Percentiles rank a stretch among this genome's conserved stretches.
phyloP scores from a whole-genome alignment of 805 yeast genomes.

The Myxozyma kluyveri region DNA sequence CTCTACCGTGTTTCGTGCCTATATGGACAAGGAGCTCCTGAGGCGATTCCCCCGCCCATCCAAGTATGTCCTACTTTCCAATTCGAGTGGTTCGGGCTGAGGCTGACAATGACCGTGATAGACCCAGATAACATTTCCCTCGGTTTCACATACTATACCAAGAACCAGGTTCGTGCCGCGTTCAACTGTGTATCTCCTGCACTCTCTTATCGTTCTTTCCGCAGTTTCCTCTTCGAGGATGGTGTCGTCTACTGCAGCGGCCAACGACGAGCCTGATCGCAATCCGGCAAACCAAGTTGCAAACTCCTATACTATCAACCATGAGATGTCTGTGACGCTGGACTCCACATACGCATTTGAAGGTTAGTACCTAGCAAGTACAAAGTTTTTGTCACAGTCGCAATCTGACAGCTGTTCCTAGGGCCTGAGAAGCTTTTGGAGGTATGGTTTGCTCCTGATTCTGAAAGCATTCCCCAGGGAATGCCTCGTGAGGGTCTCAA shows the following conservation, averaged over 20 bases:
- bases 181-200: not conserved
- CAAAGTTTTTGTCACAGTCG: not conserved
- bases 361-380: constrained; percentile 39
- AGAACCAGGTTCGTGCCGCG: not conserved
- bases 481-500: constrained; percentile 49
- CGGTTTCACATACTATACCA: not conserved
- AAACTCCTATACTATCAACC: constrained; percentile 56
- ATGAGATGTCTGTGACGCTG: constrained; percentile 68
- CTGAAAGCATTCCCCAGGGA: constrained; percentile 42
- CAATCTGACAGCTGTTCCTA: constrained; percentile 11
- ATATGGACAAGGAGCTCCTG: constrained; percentile 41
- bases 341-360: constrained; percentile 93
- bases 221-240: not conserved
- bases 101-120: not conserved
- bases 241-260: constrained; percentile 17
- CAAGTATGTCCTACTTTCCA: constrained; percentile 28
- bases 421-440: constrained; percentile 91
- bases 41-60: constrained; percentile 40
- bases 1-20: constrained; percentile 8
- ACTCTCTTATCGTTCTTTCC: not conserved
- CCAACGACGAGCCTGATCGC: constrained; percentile 2
- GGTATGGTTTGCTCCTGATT: constrained; percentile 73
- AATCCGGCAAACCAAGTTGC: constrained; percentile 10
- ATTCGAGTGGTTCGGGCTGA: not conserved
- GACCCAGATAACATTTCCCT: constrained; percentile 5